Evolutionary conservation across 768 basidiomycete species (phyloP).

Genomic region (Hericium erinaceus): DNA sequence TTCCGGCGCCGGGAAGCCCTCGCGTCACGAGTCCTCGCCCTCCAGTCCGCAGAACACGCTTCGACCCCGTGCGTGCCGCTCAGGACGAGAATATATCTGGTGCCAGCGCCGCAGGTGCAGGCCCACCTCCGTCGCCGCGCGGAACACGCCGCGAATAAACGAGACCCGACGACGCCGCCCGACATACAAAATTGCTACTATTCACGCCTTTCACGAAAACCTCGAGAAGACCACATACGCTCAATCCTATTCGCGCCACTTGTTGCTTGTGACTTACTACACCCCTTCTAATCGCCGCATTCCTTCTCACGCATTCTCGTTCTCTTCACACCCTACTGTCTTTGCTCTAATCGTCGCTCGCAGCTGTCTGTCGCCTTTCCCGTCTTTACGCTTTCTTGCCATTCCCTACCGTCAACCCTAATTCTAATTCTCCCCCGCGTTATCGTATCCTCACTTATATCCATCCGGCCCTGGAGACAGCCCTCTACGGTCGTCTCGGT

Average conservation of each 20-base stretch:
- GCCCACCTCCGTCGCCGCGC: not conserved
- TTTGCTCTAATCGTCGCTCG: not conserved
- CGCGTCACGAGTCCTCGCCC: not conserved
- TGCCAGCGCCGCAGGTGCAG: slow-evolving; percentile 5
- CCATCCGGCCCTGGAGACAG: not conserved
- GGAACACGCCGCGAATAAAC: not conserved
- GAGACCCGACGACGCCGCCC: not conserved
- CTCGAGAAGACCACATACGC: not conserved
- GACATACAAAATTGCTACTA: not conserved
- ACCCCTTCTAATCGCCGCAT: not conserved
- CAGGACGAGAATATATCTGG: slow-evolving; percentile 6
- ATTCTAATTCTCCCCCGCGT: not conserved
- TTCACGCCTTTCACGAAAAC: not conserved
- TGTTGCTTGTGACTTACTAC: not conserved
- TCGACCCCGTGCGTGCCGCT: slow-evolving; percentile 17
- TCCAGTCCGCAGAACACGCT: slow-evolving; percentile 6
- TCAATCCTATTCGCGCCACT: not conserved
- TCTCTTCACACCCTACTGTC: not conserved
- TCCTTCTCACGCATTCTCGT: not conserved
- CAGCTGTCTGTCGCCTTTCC: not conserved
- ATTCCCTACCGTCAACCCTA: not conserved
- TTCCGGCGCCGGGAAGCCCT: not conserved
- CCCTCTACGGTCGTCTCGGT: not conserved
- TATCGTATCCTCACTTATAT: not conserved
- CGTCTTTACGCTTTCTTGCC: not conserved